A percentile compares a stretch with the other conserved stretches of the same genome.
phyloP scores from a whole-genome alignment of 768 basidiomycete species.

The Lactarius psammicola region DNA sequence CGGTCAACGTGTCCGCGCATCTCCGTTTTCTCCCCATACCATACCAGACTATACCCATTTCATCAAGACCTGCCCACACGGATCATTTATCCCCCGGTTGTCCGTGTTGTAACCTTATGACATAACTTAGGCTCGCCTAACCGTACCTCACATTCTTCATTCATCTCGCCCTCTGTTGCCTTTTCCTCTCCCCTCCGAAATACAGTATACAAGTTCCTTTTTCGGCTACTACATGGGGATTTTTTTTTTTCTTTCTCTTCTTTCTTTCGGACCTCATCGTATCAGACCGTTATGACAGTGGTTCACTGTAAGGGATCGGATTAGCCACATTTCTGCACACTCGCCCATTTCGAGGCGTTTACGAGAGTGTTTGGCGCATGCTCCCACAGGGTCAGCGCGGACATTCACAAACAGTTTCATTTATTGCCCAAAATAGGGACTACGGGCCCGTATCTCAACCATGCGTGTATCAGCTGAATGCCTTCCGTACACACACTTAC shows the following conservation, averaged over 20 bases:
- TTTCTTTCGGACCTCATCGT: conserved; percentile 13
- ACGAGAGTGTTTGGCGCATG: conserved; percentile 25
- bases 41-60: conserved; percentile 18
- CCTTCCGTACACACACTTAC: conserved; percentile 27
- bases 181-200: conserved; percentile 8
- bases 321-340: conserved; percentile 22
- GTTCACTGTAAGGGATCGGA: conserved; percentile 21
- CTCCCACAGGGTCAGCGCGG: conserved; percentile 24
- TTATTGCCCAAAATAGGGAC: conserved; percentile 25
- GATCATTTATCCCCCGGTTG: conserved; percentile 26
- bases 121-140: conserved; percentile 29
- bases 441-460: conserved; percentile 24
- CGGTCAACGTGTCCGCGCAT: conserved; percentile 26
- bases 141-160: conserved; percentile 26
- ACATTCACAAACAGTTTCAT: conserved; percentile 26
- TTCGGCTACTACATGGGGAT: neutral
- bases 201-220: conserved; percentile 7
- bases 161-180: conserved; percentile 17
- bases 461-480: conserved; percentile 26
- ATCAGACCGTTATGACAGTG: conserved; percentile 22
- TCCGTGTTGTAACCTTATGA: conserved; percentile 25
- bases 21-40: conserved; percentile 25
- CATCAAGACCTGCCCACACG: conserved; percentile 23
- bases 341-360: conserved; percentile 19
- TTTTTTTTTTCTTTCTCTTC: neutral